These are phyloP conservation scores for Toxicodendron radicans DNA, from an alignment of 345 rosid genomes.

Conservation along the genomic window DNA sequence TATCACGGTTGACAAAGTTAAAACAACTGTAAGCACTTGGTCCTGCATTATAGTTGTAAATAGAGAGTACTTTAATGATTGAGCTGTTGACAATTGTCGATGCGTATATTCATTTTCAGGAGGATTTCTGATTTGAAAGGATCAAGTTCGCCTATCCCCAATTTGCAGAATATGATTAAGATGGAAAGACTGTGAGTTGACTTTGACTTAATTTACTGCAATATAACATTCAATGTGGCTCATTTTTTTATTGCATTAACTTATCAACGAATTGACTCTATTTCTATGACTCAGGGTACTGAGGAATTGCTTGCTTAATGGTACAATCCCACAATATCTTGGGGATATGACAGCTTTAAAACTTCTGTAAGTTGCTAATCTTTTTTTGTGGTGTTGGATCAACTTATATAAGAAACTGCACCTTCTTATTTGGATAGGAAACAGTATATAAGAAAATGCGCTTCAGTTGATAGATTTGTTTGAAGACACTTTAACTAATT, in stretches of 20 bases:
- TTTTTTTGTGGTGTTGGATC: neutral
- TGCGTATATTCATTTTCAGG: constrained; percentile 32
- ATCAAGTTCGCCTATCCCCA: constrained; percentile 49
- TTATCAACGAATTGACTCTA: constrained; percentile 1
- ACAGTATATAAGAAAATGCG: too few species aligned
- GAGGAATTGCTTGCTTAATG: constrained; percentile 60
- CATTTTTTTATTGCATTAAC: neutral
- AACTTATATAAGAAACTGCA: neutral
- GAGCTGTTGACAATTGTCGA: neutral
- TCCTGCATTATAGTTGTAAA: neutral
- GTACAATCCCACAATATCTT: constrained; percentile 48
- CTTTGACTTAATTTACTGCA: neutral
- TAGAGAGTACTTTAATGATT: neutral
- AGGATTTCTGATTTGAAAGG: constrained; percentile 70
- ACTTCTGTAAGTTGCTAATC: constrained; percentile 48
- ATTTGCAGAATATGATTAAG: constrained; percentile 31
- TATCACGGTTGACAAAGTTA: constrained; percentile 55
- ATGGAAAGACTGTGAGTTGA: constrained; percentile 51
- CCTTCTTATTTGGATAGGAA: too few species aligned
- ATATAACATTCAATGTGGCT: neutral
- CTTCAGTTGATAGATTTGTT: too few species aligned
- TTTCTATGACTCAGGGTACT: constrained; percentile 45
- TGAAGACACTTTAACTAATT: neutral
- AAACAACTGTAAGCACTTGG: constrained; percentile 50
- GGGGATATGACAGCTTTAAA: constrained; percentile 35